Evolutionary conservation across 129 eudicot species (phyloP).

Genomic region (Lonicera japonica): DNA sequence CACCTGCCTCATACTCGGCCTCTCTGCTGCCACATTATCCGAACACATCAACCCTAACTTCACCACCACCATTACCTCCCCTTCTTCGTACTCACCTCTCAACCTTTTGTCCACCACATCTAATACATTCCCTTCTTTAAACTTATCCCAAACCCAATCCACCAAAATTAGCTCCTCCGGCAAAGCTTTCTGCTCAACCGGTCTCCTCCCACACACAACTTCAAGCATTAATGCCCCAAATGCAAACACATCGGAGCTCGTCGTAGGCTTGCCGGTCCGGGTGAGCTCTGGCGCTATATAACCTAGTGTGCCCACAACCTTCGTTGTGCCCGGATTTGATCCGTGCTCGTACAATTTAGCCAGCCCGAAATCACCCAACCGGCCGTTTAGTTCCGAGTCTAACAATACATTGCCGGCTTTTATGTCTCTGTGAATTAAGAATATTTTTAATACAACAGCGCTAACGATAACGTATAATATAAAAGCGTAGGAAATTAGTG

Average conservation of each 20-base stretch:
- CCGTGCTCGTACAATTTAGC: slow-evolving; percentile 79
- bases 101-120: slow-evolving; percentile 61
- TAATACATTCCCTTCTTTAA: slow-evolving; percentile 43
- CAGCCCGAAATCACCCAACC: slow-evolving; percentile 75
- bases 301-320: slow-evolving; percentile 75
- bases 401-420: slow-evolving; percentile 82
- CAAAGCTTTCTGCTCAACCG: slow-evolving; percentile 60
- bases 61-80: slow-evolving; percentile 42
- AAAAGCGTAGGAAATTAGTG: too few species aligned
- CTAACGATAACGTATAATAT: too few species aligned
- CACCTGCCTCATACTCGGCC: slow-evolving; percentile 70
- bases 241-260: slow-evolving; percentile 75
- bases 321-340: slow-evolving; percentile 54
- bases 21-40: slow-evolving; percentile 25
- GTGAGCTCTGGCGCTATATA: slow-evolving; percentile 88
- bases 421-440: slow-evolving; percentile 74
- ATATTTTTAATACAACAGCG: too few species aligned
- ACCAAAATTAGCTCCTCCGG: slow-evolving; percentile 78
- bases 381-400: slow-evolving; percentile 58
- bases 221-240: slow-evolving; percentile 76
- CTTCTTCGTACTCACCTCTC: slow-evolving; percentile 46
- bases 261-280: slow-evolving; percentile 76
- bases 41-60: slow-evolving; percentile 77
- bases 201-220: slow-evolving; percentile 80
- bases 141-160: slow-evolving; percentile 81